phyloP scores from a whole-genome alignment of 139 green algal genomes.

The Coccomyxa sp. region DNA sequence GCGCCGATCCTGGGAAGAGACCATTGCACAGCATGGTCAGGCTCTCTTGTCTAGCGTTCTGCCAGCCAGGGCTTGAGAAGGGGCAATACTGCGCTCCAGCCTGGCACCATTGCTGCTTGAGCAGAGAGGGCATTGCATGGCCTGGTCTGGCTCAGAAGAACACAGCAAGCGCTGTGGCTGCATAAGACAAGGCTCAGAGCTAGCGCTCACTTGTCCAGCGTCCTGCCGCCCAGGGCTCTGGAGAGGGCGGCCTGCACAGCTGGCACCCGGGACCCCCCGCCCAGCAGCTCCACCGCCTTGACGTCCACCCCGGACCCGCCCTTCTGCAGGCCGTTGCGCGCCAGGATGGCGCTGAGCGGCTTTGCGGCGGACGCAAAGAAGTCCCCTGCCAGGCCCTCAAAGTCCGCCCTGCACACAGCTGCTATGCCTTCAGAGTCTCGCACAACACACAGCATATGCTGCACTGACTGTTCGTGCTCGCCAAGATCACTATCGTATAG shows the following conservation, averaged over 20 bases:
- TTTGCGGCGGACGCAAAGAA: conserved; percentile 60
- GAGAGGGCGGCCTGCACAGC: conserved; percentile 68
- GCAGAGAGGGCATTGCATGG: too few relatives aligned
- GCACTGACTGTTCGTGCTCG: too few relatives aligned
- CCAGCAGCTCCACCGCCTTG: conserved; percentile 79
- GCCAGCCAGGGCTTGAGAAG: too few relatives aligned
- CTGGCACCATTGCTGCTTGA: too few relatives aligned
- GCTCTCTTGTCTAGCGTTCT: too few relatives aligned
- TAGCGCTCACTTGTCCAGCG: conserved; percentile 63
- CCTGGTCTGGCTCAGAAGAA: too few relatives aligned
- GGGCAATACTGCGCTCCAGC: too few relatives aligned
- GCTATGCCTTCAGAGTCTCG: not conserved
- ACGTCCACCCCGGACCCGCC: conserved; percentile 65
- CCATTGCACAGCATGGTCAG: too few relatives aligned
- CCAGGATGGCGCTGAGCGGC: conserved; percentile 67
- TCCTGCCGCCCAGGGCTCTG: conserved; percentile 61
- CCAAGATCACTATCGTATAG: too few relatives aligned
- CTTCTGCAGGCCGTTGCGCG: conserved; percentile 57
- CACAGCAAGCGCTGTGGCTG: too few relatives aligned
- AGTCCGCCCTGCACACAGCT: conserved; percentile 4
- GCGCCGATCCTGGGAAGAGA: too few relatives aligned
- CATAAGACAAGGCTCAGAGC: too few relatives aligned
- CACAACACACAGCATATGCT: not conserved
- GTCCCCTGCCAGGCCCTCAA: conserved; percentile 32
- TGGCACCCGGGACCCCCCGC: conserved; percentile 82